Evolutionary conservation across 305 asterid genomes (phyloP).

Genomic region (Coffea humblotiana): DNA sequence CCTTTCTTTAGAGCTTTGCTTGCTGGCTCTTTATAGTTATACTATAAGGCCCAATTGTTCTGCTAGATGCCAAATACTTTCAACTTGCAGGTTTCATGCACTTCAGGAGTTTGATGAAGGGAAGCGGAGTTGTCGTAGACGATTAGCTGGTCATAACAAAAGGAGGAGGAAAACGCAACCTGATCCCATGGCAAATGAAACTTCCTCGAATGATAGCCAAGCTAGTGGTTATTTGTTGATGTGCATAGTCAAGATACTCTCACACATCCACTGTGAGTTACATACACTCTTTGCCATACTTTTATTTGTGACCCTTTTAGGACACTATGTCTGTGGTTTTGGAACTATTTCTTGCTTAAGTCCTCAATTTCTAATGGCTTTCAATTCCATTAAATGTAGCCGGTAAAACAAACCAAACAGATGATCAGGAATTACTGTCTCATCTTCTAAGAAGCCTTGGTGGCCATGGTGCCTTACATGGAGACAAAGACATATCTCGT

Average conservation of each 20-base stretch:
- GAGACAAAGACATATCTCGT: slow-evolving; percentile 45
- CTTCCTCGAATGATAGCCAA: slow-evolving; percentile 52
- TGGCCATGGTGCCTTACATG: slow-evolving; percentile 41
- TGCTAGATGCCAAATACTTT: neutral
- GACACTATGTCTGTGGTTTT: slow-evolving; percentile 3
- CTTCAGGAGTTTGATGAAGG: slow-evolving; percentile 87
- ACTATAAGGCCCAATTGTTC: neutral
- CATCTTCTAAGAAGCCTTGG: slow-evolving; percentile 73
- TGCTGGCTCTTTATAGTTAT: neutral
- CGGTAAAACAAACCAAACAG: slow-evolving; percentile 41
- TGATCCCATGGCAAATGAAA: slow-evolving; percentile 39
- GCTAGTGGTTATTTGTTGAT: slow-evolving; percentile 60
- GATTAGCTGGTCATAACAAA: slow-evolving; percentile 81
- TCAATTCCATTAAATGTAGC: slow-evolving; percentile 41
- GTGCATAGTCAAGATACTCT: slow-evolving; percentile 71
- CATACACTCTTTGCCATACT: neutral
- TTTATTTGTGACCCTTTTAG: neutral
- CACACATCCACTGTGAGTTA: slow-evolving; percentile 70
- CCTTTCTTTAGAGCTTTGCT: neutral
- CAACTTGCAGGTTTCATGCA: slow-evolving; percentile 55
- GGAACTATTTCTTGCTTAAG: slow-evolving; percentile 4
- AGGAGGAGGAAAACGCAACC: slow-evolving; percentile 82
- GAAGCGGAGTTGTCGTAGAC: slow-evolving; percentile 74
- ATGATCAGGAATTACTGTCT: slow-evolving; percentile 64
- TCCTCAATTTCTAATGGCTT: slow-evolving; percentile 14